These are phyloP conservation scores for Cladobotryum mycophilum DNA, from an alignment of 2,329 filamentous ascomycete species.

Conservation along the genomic window DNA sequence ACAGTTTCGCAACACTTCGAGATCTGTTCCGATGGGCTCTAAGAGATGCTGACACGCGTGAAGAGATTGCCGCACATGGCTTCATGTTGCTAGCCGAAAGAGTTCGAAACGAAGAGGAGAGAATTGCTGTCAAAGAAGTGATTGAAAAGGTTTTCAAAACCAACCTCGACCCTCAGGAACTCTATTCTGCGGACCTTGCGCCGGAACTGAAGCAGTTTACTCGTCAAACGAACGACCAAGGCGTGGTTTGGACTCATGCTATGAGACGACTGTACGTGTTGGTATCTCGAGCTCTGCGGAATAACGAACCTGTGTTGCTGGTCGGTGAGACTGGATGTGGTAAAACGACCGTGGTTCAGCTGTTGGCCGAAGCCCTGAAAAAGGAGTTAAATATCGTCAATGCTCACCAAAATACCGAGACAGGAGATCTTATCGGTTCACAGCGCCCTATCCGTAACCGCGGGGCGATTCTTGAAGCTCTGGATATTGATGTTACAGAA, in stretches of 20 bases:
- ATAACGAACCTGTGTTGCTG: conserved; percentile 89
- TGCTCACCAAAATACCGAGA: conserved; percentile 97
- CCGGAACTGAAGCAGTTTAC: conserved; percentile 49
- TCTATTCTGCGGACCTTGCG: conserved; percentile 62
- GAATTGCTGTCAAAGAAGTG: conserved; percentile 73
- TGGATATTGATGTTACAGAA: conserved; percentile 55
- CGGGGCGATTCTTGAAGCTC: conserved; percentile 58
- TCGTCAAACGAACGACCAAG: conserved; percentile 45
- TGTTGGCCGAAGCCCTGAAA: conserved; percentile 73
- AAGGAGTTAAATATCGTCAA: conserved; percentile 85
- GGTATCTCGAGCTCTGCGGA: conserved; percentile 76
- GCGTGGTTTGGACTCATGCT: conserved; percentile 87
- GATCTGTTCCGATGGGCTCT: conserved; percentile 95
- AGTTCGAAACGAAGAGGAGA: conserved; percentile 85
- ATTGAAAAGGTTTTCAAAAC: conserved; percentile 91
- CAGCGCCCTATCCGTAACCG: conserved; percentile 88
- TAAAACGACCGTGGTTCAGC: conserved; percentile 93
- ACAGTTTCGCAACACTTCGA: conserved; percentile 91
- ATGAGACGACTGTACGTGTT: conserved; percentile 90
- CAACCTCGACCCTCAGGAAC: conserved; percentile 61
- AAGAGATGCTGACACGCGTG: conserved; percentile 73
- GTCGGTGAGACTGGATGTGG: conserved; percentile 97
- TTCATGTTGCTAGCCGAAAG: conserved; percentile 96
- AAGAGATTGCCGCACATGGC: conserved; percentile 84
- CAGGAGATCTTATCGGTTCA: conserved; percentile 92